phyloP scores from a whole-genome alignment of 2,329 filamentous ascomycete species.

The Herpotrichia juniperi region DNA sequence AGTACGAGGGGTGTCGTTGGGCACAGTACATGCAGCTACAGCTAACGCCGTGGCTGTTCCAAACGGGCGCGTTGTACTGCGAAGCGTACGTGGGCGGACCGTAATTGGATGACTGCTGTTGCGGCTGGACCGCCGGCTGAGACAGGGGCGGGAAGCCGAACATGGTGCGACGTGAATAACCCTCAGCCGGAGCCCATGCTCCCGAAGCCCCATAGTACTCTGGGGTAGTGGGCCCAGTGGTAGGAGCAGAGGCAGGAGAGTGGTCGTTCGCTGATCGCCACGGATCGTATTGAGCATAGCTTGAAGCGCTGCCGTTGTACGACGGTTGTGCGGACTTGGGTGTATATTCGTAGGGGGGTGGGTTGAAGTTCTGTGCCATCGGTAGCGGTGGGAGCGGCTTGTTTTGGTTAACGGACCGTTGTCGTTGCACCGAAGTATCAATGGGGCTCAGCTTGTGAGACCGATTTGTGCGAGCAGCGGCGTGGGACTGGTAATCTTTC shows the following conservation, averaged over 20 bases:
- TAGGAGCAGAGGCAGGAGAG: conserved; percentile 61
- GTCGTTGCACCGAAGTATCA: conserved; percentile 67
- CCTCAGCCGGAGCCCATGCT: conserved; percentile 55
- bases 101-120: conserved; percentile 45
- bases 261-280: conserved; percentile 51
- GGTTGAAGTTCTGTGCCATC: conserved; percentile 48
- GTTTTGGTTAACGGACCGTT: conserved; percentile 52
- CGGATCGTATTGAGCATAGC: conserved; percentile 48
- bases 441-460: conserved; percentile 62
- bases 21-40: conserved; percentile 47
- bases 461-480: conserved; percentile 47
- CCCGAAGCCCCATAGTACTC: conserved; percentile 57
- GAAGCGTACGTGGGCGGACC: conserved; percentile 38
- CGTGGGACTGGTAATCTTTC: conserved; percentile 66
- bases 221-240: conserved; percentile 60
- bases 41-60: conserved; percentile 45
- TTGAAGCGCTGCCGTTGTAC: conserved; percentile 39
- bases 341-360: conserved; percentile 38
- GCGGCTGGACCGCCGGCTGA: conserved; percentile 51
- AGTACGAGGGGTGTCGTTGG: conserved; percentile 45
- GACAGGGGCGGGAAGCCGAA: conserved; percentile 47
- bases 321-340: conserved; percentile 45
- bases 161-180: conserved; percentile 50
- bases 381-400: conserved; percentile 51
- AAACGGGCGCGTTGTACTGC: conserved; percentile 43